Evolutionary conservation across 768 basidiomycete genomes (phyloP).

Genomic region (Suillus alpinus): DNA sequence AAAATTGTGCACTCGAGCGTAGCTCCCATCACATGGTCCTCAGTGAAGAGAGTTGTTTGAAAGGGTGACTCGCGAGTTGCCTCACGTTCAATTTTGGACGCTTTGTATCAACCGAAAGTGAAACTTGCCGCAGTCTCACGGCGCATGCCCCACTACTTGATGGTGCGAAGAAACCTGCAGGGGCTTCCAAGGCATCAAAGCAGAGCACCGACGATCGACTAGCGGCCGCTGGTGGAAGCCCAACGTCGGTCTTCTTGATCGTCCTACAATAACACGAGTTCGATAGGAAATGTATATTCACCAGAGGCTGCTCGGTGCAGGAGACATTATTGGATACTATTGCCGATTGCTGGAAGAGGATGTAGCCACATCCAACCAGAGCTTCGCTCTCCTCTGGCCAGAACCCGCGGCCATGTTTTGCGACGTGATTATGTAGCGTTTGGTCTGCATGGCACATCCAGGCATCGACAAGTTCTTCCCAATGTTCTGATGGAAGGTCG

Average conservation of each 20-base stretch:
- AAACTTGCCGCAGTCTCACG: constrained; percentile 32
- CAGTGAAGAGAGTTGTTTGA: constrained; percentile 84
- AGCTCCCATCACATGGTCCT: constrained; percentile 81
- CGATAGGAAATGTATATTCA: constrained; percentile 39
- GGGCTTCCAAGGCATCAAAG: constrained; percentile 48
- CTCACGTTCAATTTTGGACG: constrained; percentile 70
- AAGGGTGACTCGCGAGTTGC: constrained; percentile 38
- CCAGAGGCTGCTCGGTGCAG: constrained; percentile 43
- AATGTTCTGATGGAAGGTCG: constrained; percentile 93
- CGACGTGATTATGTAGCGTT: constrained; percentile 68
- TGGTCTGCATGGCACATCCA: constrained; percentile 99
- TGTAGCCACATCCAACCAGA: constrained; percentile 87
- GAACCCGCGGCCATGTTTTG: constrained; percentile 63
- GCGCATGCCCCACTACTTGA: constrained; percentile 15
- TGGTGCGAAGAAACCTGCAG: constrained; percentile 44
- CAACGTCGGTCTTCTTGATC: constrained; percentile 93
- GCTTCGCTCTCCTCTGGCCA: constrained; percentile 74
- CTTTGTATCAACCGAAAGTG: constrained; percentile 87
- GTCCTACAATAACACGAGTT: constrained; percentile 46
- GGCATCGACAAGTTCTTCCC: constrained; percentile 95
- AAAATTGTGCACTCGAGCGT: constrained; percentile 77
- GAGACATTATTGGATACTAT: not conserved
- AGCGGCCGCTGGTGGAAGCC: constrained; percentile 60
- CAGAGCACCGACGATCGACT: constrained; percentile 20
- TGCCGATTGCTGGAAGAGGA: constrained; percentile 50